These are phyloP conservation scores for Hypoxylon fragiforme DNA, from an alignment of 495 filamentous ascomycete species.

Conservation along the genomic window DNA sequence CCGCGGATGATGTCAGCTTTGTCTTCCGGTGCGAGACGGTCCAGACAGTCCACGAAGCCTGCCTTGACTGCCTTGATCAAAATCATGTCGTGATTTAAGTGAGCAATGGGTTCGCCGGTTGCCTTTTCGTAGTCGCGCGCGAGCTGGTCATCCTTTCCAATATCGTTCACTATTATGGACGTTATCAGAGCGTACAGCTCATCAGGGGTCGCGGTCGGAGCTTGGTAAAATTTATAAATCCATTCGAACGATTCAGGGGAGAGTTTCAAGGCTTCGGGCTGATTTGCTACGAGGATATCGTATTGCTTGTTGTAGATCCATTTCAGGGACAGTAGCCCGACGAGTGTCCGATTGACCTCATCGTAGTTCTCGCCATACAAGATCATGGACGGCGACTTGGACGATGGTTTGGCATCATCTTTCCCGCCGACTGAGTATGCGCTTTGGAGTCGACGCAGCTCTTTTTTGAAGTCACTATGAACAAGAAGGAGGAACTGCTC, in stretches of 20 bases:
- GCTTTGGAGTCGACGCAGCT: slow-evolving; percentile 25
- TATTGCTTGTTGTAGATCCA: slow-evolving; percentile 42
- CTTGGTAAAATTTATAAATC: slow-evolving; percentile 17
- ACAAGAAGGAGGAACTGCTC: slow-evolving; percentile 20
- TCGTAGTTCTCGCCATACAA: slow-evolving; percentile 36
- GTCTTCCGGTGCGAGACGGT: slow-evolving; percentile 27
- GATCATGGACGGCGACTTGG: slow-evolving; percentile 34
- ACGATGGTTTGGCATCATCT: neutral
- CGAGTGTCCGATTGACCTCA: slow-evolving; percentile 45
- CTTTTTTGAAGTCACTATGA: slow-evolving; percentile 11
- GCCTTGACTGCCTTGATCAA: slow-evolving; percentile 39
- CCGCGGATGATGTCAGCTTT: slow-evolving; percentile 42
- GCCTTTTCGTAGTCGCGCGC: slow-evolving; percentile 33
- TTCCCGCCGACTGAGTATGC: slow-evolving; percentile 25
- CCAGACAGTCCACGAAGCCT: slow-evolving; percentile 36
- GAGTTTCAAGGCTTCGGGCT: slow-evolving; percentile 26
- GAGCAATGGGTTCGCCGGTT: slow-evolving; percentile 33
- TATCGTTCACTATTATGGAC: slow-evolving; percentile 45
- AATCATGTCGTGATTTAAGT: slow-evolving; percentile 42
- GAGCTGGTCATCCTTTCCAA: slow-evolving; percentile 43
- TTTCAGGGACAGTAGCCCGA: slow-evolving; percentile 39
- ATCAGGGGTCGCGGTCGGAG: slow-evolving; percentile 5
- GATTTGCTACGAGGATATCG: slow-evolving; percentile 30
- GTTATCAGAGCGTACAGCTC: slow-evolving; percentile 42
- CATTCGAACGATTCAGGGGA: slow-evolving; percentile 27